phyloP scores from a whole-genome alignment of 129 eudicot genomes.

The Logfia minima region DNA sequence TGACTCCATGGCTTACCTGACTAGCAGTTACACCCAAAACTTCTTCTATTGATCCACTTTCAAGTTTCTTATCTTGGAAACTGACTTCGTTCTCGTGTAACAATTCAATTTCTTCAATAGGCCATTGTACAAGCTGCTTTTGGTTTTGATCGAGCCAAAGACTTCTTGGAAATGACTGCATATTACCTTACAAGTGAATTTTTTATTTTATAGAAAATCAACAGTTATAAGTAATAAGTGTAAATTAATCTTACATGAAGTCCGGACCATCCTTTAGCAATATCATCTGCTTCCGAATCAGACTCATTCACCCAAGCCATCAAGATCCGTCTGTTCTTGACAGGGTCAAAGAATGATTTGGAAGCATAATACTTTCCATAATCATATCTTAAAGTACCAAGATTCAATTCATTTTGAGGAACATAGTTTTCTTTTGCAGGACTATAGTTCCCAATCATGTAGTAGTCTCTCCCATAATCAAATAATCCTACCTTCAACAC shows the following conservation, averaged over 20 bases:
- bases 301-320: conserved; percentile 74
- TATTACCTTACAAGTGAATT: conserved; percentile 1
- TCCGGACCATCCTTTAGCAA: conserved; percentile 63
- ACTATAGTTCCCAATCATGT: conserved; percentile 53
- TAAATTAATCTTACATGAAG: conserved; percentile 44
- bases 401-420: conserved; percentile 36
- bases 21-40: conserved; percentile 38
- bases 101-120: conserved; percentile 35
- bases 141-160: conserved; percentile 30
- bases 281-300: conserved; percentile 20
- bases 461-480: conserved; percentile 41
- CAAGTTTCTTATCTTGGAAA: conserved; percentile 27
- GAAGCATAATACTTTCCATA: conserved; percentile 77
- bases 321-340: conserved; percentile 50
- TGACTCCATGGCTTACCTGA: conserved; percentile 26
- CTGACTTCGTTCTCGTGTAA: conserved; percentile 22
- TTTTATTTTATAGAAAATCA: background rate
- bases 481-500: conserved; percentile 56
- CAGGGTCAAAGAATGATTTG: conserved; percentile 59
- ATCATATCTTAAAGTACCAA: conserved; percentile 48
- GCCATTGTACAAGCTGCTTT: conserved; percentile 44
- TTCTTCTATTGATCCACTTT: conserved; percentile 28
- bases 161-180: conserved; percentile 42
- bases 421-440: conserved; percentile 38
- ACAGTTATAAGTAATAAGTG: background rate